Base-by-base conservation (phyloP, 176 grass and related monocot species). In the Musa troglodytarum region DNA sequence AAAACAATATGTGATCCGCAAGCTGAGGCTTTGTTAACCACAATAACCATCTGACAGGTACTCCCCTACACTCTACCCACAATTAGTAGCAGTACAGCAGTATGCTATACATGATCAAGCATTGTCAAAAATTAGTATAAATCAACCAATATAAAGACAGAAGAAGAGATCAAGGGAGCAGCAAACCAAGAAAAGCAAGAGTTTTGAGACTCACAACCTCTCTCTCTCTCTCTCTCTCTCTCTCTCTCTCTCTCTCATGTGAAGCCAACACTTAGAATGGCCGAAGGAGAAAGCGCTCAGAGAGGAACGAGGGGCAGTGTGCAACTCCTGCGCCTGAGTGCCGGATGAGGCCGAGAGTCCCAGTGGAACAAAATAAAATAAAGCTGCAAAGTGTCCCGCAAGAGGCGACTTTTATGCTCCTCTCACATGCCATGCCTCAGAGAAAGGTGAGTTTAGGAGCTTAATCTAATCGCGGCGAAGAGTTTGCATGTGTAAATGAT, bases 361-460 rank as follows among this genome's bases (percentile, higher is more conserved):
- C 43, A 4, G 17, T 49, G 49, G 19, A 14, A 29, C 50, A 28
- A 63, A 17, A 16, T 9, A 43, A 73, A 53, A 52, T 63, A 73
- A 73, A 73, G 69, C 69, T 73, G 69, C 52, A 73, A 73, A 58
- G n/a, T 49, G 43, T 13, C 7, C 34, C 26, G 13, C 65, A 80
- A 23, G 78, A 52, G 56, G 78, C 69, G 69, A 34, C 78, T 65
- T 80, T 80, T 8, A 17, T 19, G 0, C 50, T 43, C 49, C 9
- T 1, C 10, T 71, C 85, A 82, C 85, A 86, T 86, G 80, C 85
- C 24, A 23, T 51, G 64, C 69, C 79, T 74, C 62, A 59, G 50
- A 43, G 43, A 21, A 25, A 49, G 56, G 69, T 76, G 29, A 65
- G 58, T 73, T 79, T 63, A 20, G 66, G 49, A 68, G 54, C 58